Evolutionary conservation across 192 early-diverging fungal species (phyloP).

Genomic region (Linnemannia zychae): DNA sequence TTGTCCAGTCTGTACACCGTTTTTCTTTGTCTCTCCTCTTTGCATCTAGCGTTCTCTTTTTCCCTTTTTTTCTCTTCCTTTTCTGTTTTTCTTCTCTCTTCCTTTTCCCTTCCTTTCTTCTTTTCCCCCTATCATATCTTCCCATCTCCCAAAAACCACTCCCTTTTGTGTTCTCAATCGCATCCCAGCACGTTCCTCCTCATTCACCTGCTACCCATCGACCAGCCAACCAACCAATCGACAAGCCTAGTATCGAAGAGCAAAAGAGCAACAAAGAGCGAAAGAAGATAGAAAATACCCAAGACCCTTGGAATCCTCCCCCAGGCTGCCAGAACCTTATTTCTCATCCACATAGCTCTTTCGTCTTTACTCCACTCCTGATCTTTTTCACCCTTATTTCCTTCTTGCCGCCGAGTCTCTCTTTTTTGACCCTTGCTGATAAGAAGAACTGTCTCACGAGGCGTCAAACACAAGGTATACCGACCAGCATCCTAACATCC

Average conservation of each 20-base stretch:
- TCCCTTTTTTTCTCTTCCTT: background rate
- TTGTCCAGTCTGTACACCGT: background rate
- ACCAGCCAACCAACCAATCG: too few species aligned
- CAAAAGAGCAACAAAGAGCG: background rate
- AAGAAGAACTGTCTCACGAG: background rate
- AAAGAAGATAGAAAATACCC: background rate
- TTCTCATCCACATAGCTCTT: background rate
- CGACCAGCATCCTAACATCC: background rate
- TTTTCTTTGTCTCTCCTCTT: background rate
- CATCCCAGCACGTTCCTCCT: background rate
- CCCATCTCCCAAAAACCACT: background rate
- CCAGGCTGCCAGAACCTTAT: slow-evolving; percentile 9
- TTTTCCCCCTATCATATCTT: background rate
- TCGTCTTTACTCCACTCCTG: background rate
- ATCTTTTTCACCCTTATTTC: background rate
- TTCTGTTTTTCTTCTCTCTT: background rate
- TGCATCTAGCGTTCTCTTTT: background rate
- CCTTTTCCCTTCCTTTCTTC: background rate
- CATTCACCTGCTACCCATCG: background rate
- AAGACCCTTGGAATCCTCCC: slow-evolving; percentile 8
- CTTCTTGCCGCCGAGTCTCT: background rate
- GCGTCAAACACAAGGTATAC: slow-evolving; percentile 6
- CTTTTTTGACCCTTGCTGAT: background rate
- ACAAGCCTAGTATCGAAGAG: too few species aligned
- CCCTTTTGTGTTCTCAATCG: background rate